A percentile compares a stretch with the other conserved stretches of the same genome.
These are phyloP conservation scores for Lactarius sp. DNA, from an alignment of 768 basidiomycete genomes.

Conservation along the genomic window DNA sequence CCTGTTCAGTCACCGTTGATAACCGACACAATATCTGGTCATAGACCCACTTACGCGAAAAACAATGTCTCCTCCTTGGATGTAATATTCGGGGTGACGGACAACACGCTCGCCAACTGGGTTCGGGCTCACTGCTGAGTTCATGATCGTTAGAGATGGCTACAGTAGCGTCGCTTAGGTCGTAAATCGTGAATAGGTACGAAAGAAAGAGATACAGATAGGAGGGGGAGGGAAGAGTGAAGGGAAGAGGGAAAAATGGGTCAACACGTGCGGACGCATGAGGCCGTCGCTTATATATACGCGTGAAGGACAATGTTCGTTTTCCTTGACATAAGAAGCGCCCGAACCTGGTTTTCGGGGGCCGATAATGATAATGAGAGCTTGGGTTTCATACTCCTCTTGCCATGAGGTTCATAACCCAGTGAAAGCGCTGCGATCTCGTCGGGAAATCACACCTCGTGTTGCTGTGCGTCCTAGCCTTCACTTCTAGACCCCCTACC, in stretches of 20 bases:
- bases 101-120: constrained; percentile 28
- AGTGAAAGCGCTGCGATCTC: constrained; percentile 11
- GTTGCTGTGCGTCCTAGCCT: constrained; percentile 3
- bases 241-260: constrained; percentile 20
- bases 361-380: constrained; percentile 14
- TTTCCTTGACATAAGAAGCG: constrained; percentile 18
- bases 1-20: constrained; percentile 14
- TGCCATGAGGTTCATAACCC: constrained; percentile 15
- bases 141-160: constrained; percentile 19
- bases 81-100: constrained; percentile 41
- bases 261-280: constrained; percentile 26
- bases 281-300: constrained; percentile 26
- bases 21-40: not conserved
- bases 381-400: constrained; percentile 1
- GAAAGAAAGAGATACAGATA: not conserved
- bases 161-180: constrained; percentile 14
- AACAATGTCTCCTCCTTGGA: constrained; percentile 48
- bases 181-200: constrained; percentile 12
- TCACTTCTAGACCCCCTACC: constrained; percentile 11
- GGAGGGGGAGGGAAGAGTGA: constrained; percentile 5
- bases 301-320: constrained; percentile 12
- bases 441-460: constrained; percentile 12
- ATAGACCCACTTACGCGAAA: constrained; percentile 29
- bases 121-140: constrained; percentile 17
- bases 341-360: constrained; percentile 10